Evolutionary conservation across 1,284 basidiomycete species (phyloP), one percentile per base, ranked within the genome.

Genomic region (Cryptococcus sp.): DNA sequence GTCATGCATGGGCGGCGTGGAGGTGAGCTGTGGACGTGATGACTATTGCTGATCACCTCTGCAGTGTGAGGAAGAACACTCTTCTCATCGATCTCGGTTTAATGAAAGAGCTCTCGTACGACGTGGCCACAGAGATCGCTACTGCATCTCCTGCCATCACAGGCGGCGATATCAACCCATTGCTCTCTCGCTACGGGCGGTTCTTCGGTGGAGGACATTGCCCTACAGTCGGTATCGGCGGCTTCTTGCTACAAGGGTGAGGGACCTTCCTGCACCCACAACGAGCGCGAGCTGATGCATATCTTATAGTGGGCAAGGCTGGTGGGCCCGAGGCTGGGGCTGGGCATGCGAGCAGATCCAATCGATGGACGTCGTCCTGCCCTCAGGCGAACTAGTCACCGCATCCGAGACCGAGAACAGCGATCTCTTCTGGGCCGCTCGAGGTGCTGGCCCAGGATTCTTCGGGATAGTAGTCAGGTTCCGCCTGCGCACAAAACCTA

Each of bases 21-120:
- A 45, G 42, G 42, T 45, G 22, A 45, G 42, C 39, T n/a, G 39
- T n/a, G n/a, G n/a, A n/a, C n/a, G n/a, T 8, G 7, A 35, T 8
- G 8, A 45, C 16, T 2, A 45, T 6, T 2, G 22, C 42, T 45
- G 42, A n/a, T 45, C 42, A 45, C 42, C n/a, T 35, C 10, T 45
- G 42, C 42, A 45, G 42, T 22, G 42, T 45, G n/a, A n/a, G 42
- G 42, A 45, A 45, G 42, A 22, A 22, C 13, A 45, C 42, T 6
- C 42, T 45, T 22, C 42, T 45, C 42, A 45, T 45, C 42, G 42
- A 45, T 22, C 42, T 45, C 2, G 42, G 42, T 10, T 13, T 19
- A 19, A n/a, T 45, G 42, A 45, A 45, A 10, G 42, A 45, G 42
- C 42, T 45, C 42, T 45, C 42, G 42, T 45, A 45, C 42, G 42